Base-by-base conservation (phyloP, 1,284 basidiomycete species). In the Leccinum subspadiceum region DNA sequence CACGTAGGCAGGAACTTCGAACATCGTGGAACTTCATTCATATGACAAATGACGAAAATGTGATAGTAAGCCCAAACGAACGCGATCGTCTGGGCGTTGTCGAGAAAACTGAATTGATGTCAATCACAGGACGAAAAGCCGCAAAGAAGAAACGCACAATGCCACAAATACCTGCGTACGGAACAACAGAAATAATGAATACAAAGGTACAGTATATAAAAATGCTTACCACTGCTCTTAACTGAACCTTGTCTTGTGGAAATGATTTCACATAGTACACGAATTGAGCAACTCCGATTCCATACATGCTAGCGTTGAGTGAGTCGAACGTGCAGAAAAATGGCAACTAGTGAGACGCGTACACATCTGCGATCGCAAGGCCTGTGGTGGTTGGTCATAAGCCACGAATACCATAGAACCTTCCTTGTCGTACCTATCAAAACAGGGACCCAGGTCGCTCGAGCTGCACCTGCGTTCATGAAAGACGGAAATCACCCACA, bases 211-310 rank as follows among this genome's bases (percentile, higher is more conserved):
- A 15, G 12, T 35, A 12, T 20, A 20, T 12, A 10, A 17, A 59
- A 29, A 20, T 29, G 20, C 68, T 58, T 9, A 64, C 66, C 54
- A 55, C 24, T 4, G 5, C 3, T 44, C 53, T 65, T 3, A 70
- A 10, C 2, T n/a, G 22, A 15, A 33, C 2, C 35, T n/a, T n/a
- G 29, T 71, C 68, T 12, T 5, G 22, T 4, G 66, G 69, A 61
- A 69, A 69, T 6, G 58, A 53, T 35, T 12, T 13, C 15, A 60
- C 3, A 51, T 71, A 71, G 49, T 62, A 64, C 44, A 56, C n/a
- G 53, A 62, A 60, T 60, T 69, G 68, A 39, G 57, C 46, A 12
- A 60, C 2, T 26, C 57, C 49, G 7, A 60, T 59, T 2, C 64
- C 64, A 17, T 63, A 65, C 37, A 66, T n/a, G 31, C 64, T 65